Percentiles rank a stretch among this genome's conserved stretches.
phyloP scores from a whole-genome alignment of 176 grass and related monocot species.

The Leersia perrieri region DNA sequence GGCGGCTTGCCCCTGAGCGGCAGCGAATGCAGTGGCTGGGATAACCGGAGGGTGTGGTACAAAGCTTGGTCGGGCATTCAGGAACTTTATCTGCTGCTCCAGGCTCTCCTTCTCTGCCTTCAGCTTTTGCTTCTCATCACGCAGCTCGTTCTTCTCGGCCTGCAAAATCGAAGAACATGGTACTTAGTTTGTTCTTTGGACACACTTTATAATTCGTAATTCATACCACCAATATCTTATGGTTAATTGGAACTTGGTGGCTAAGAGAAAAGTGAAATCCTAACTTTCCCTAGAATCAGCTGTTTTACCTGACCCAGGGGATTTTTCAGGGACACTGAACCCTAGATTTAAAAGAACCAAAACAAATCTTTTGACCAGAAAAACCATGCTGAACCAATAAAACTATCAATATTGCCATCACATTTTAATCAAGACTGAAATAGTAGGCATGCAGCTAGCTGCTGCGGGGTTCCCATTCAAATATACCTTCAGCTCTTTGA shows the following conservation, averaged over 20 bases:
- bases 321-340: too few relatives aligned
- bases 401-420: not conserved
- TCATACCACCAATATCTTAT: not conserved
- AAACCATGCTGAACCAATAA: not conserved
- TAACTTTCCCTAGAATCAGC: too few relatives aligned
- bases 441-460: not conserved
- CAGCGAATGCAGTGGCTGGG: constrained; percentile 54
- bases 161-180: constrained; percentile 36
- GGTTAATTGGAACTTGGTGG: too few relatives aligned
- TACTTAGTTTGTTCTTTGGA: not conserved
- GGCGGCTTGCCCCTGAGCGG: constrained; percentile 42
- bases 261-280: too few relatives aligned
- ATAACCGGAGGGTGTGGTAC: constrained; percentile 65
- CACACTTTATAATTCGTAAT: not conserved
- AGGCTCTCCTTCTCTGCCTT: constrained; percentile 92
- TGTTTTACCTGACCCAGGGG: too few relatives aligned
- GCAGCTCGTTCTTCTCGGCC: constrained; percentile 91
- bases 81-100: constrained; percentile 84
- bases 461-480: not conserved
- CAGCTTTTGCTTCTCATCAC: constrained; percentile 86
- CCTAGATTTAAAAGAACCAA: too few relatives aligned
- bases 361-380: too few relatives aligned
- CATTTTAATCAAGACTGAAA: constrained; percentile 5
- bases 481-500: constrained; percentile 97
- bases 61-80: constrained; percentile 52